Evolutionary conservation across 768 basidiomycete genomes (phyloP), one percentile per base, ranked within the genome.

Genomic region (Auricularia sp.): DNA sequence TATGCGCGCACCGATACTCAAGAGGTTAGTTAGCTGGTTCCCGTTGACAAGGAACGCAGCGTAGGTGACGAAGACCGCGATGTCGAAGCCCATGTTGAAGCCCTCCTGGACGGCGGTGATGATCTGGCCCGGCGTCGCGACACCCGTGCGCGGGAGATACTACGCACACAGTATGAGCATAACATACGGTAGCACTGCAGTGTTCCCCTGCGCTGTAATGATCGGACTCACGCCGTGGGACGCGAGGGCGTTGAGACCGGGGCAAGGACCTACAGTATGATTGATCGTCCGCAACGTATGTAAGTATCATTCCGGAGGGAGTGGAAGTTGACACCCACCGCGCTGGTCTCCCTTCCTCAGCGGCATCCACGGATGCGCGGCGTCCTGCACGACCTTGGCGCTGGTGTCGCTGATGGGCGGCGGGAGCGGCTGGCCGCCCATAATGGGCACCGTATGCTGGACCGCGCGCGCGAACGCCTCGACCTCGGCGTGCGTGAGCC

Each of bases 61-160:
- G 21, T 66, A 66, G 35, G 42, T 45, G 29, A 66, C 45, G 16
- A 63, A 63, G 18, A n/a, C 39, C 2, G 62, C 62, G n/a, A 63
- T 14, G 39, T 66, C 65, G n/a, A 24, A 54, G 3, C 62, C 65
- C 65, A 66, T 54, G 39, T 66, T 66, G 62, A 63, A 66, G 54
- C 65, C 65, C 35, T 66, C 62, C 51, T 54, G 45, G 35, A 66
- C 65, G 37, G 65, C 65, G 3, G 37, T 54, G 39, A 66, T 29
- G 36, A 66, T 54, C 18, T 66, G 42, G 14, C 51, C 62, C 0
- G 65, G 65, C 33, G 47, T 63, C 21, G 62, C 65, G 29, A 66
- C 51, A 3, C 65, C 65, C 14, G 39, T 36, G n/a, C 65, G 61
- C 11, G 65, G 65, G 33, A 66, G 62, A 13, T 54, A 66, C 65